Evolutionary conservation across 73 alveolate species (phyloP).

Genomic region (Symbiodinium pilosum): DNA sequence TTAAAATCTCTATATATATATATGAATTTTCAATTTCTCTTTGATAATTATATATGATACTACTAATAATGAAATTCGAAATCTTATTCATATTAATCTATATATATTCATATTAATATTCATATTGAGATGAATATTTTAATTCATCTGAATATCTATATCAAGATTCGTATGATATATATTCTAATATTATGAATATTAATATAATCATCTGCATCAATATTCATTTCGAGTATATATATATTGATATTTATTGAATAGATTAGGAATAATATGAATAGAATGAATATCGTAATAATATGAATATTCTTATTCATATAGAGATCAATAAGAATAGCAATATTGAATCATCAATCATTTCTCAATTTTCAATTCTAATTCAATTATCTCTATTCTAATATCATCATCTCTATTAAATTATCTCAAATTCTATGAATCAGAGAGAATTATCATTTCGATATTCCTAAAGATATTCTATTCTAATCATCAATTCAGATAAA

Average conservation of each 20-base stretch:
- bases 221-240: neutral
- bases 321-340: neutral
- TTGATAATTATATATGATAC: neutral
- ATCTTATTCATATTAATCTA: too few species aligned
- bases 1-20: neutral
- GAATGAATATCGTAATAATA: neutral
- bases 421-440: too few species aligned
- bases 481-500: too few species aligned
- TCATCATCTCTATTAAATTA: too few species aligned
- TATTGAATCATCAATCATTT: too few species aligned
- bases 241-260: neutral
- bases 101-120: neutral
- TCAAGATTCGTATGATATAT: neutral
- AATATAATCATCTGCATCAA: neutral
- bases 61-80: neutral
- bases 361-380: too few species aligned
- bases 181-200: neutral
- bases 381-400: too few species aligned
- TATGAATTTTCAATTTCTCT: neutral
- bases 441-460: too few species aligned
- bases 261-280: neutral
- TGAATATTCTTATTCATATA: neutral
- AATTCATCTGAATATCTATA: neutral
- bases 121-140: neutral
- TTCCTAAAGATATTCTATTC: too few species aligned